Evolutionary conservation across 371 early-diverging fungal species (phyloP).

Genomic region (Circinella minor): DNA sequence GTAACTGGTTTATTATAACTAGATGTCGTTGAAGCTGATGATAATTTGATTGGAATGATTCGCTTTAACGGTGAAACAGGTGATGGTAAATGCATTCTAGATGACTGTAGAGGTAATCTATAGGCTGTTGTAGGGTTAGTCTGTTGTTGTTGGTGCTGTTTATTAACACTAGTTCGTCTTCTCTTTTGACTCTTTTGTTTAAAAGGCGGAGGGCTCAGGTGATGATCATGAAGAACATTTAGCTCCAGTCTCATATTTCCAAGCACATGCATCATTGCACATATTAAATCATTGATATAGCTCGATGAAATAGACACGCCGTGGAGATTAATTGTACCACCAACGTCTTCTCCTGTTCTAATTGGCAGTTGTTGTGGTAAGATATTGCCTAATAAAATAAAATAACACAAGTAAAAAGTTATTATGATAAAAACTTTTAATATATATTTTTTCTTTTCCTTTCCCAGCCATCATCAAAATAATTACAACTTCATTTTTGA

Average conservation of each 20-base stretch:
- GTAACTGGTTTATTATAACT: not conserved
- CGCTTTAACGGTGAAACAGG: not conserved
- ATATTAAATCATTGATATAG: not conserved
- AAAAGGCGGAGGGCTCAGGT: not conserved
- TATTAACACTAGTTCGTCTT: not conserved
- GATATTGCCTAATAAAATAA: not conserved
- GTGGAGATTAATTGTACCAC: conserved; percentile 5
- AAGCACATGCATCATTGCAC: conserved; percentile 1
- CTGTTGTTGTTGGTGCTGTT: not conserved
- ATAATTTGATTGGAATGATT: not conserved
- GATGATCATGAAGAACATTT: not conserved
- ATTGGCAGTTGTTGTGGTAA: not conserved
- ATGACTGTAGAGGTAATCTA: too few relatives aligned
- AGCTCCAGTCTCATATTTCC: not conserved
- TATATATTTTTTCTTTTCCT: too few relatives aligned
- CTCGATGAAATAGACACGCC: not conserved
- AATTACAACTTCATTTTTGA: too few relatives aligned
- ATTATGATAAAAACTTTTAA: too few relatives aligned
- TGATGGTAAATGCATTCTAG: not conserved
- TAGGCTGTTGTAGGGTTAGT: not conserved
- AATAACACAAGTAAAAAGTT: too few relatives aligned
- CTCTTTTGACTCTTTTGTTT: not conserved
- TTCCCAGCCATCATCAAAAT: too few relatives aligned
- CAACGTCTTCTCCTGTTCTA: not conserved
- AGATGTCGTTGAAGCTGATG: too few relatives aligned